Conservation (phyloP, 495 filamentous ascomycete species). For the Aspergillus panamensis region DNA sequence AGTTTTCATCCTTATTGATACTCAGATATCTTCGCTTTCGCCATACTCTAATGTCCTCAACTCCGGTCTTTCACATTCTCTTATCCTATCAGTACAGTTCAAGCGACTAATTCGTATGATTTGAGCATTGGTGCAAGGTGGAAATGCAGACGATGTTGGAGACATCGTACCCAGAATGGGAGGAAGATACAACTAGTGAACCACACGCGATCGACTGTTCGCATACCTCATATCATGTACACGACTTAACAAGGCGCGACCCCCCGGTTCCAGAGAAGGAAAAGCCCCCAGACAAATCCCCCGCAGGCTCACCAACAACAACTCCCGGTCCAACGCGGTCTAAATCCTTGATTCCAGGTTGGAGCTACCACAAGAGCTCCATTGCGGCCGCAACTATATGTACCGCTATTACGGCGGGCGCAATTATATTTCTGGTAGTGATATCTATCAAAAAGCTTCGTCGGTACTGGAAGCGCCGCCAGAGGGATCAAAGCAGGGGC, state of each 20-base stretch:
- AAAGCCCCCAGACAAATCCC: background rate
- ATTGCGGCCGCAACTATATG: conserved; percentile 23
- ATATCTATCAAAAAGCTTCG: conserved; percentile 17
- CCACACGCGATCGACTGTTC: background rate
- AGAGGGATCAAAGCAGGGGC: background rate
- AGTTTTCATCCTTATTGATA: background rate
- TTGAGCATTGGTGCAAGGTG: background rate
- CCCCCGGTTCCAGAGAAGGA: background rate
- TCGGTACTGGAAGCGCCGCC: conserved; percentile 12
- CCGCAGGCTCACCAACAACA: background rate
- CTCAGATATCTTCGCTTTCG: background rate
- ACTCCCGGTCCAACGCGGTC: background rate
- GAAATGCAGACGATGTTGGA: background rate
- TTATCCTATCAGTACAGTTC: no score
- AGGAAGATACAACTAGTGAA: background rate
- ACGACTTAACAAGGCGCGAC: conserved; percentile 5
- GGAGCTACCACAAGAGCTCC: conserved; percentile 23
- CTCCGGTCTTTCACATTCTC: no score
- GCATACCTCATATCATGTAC: background rate
- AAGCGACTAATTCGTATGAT: background rate
- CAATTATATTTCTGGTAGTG: conserved; percentile 15
- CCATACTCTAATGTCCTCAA: no score
- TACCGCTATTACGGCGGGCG: conserved; percentile 12
- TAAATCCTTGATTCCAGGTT: conserved; percentile 10
- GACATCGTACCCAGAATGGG: background rate